Evolutionary conservation across 441 rosid genomes (phyloP), one percentile per base, ranked within the genome.

Genomic region (Jatropha multifida): DNA sequence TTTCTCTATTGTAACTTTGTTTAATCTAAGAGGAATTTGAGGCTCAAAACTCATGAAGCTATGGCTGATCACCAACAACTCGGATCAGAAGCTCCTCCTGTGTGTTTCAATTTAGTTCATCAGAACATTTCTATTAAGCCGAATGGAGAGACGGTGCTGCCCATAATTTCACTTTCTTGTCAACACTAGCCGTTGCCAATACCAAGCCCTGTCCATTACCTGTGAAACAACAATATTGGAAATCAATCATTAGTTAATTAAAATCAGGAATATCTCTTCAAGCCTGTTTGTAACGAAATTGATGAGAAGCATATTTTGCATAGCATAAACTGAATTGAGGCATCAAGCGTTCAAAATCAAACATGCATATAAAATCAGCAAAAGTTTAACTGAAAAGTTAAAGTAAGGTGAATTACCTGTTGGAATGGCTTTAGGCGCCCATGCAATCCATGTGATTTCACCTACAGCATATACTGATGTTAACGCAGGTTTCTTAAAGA

Each of bases 111-210:
- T 56, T 40, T 66, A 75, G 77, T 26, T 2, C 7, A 17, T 41
- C 6, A 20, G 17, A 18, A 42, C 1, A 64, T 15, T 51, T 27
- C 65, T 59, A 1, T 79, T 72, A 74, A 7, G 72, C 60, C 51
- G 75, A 26, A 20, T 68, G 65, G 61, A 76, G 82, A 5, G 88
- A 80, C 48, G 98, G 97, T 71, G 90, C 90, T 69, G 84, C 91
- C 98, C 99, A 95, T 68, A 95, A 80, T 87, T 92, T 95, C 75
- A 95, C 96, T 80, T 92, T 95, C 86, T 95, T 92, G 91, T 95
- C 99, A 56, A 74, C 85, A 55, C 97, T 83, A 55, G 97, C 81
- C 13, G 98, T 90, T 18, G 90, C 99, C 73, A 95, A 86, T 69
- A 95, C 81, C 80, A 80, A 67, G 59, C 62, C 86, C 73, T 78